These are phyloP conservation scores for Aegilops speltoides DNA, from an alignment of 176 grass and related monocot genomes.

Conservation along the genomic window DNA sequence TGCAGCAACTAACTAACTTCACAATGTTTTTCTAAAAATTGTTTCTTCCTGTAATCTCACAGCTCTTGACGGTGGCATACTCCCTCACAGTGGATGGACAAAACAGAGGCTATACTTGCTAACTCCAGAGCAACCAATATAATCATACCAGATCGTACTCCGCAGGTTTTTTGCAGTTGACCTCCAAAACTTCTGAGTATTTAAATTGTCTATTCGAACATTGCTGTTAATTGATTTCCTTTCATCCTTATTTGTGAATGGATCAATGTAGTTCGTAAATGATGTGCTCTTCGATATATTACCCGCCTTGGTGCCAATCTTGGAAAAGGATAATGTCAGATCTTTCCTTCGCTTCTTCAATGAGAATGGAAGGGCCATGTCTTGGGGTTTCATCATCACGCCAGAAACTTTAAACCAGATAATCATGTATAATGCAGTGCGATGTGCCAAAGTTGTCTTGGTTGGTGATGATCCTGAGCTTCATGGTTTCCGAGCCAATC, in stretches of 20 bases:
- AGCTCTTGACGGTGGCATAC: no score
- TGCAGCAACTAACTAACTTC: no score
- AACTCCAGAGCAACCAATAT: background rate
- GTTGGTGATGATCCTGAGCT: background rate
- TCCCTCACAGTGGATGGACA: background rate
- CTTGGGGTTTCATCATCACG: background rate
- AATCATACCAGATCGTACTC: background rate
- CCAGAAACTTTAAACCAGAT: background rate
- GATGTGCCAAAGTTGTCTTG: background rate
- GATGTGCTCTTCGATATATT: background rate
- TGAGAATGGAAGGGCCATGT: background rate
- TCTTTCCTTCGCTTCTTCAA: background rate
- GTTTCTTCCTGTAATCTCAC: no score
- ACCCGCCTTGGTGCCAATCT: background rate
- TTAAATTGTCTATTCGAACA: background rate
- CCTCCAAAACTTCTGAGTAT: background rate
- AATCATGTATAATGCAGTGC: background rate
- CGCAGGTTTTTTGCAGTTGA: background rate
- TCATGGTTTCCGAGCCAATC: background rate
- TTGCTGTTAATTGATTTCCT: background rate
- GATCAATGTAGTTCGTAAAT: background rate
- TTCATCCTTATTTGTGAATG: background rate
- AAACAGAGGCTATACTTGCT: background rate
- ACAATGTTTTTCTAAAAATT: no score
- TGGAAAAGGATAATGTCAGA: background rate